phyloP scores from a whole-genome alignment of 805 yeast genomes.

The Lipomyces yamanashiensis region DNA sequence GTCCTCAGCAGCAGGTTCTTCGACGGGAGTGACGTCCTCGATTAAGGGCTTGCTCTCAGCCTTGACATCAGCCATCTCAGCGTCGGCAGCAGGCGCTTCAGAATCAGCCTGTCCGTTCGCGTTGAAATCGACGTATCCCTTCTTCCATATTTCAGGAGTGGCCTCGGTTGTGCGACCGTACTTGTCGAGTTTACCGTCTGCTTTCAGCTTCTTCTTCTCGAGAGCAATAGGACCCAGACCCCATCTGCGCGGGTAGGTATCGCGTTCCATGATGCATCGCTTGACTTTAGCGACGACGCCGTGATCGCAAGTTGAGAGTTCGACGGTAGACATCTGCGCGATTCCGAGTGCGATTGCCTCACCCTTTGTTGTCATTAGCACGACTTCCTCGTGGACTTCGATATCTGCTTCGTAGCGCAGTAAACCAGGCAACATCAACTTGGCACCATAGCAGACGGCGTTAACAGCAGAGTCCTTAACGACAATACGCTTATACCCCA shows the following conservation, averaged over 20 bases:
- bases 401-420: conserved; percentile 97
- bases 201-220: conserved; percentile 97
- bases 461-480: conserved; percentile 95
- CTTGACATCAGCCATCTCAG: conserved; percentile 49
- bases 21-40: conserved; percentile 39
- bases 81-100: conserved; percentile 44
- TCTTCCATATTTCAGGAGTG: conserved; percentile 93
- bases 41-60: conserved; percentile 68
- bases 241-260: conserved; percentile 99
- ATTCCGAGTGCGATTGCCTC: conserved; percentile 98
- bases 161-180: conserved; percentile 91
- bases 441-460: conserved; percentile 98
- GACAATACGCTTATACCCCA: conserved; percentile 95
- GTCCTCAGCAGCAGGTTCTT: conserved; percentile 16
- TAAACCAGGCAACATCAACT: conserved; percentile 97
- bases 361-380: conserved; percentile 97
- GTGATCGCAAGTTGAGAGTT: conserved; percentile 94
- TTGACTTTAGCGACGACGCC: conserved; percentile 98
- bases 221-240: conserved; percentile 98
- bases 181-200: conserved; percentile 95
- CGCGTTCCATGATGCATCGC: conserved; percentile 99
- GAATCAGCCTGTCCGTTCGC: conserved; percentile 61
- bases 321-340: conserved; percentile 99
- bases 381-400: conserved; percentile 96
- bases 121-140: conserved; percentile 61